Evolutionary conservation across 1,284 basidiomycete genomes (phyloP).

Genomic region (Cutaneotrichosporon cyanovorans): DNA sequence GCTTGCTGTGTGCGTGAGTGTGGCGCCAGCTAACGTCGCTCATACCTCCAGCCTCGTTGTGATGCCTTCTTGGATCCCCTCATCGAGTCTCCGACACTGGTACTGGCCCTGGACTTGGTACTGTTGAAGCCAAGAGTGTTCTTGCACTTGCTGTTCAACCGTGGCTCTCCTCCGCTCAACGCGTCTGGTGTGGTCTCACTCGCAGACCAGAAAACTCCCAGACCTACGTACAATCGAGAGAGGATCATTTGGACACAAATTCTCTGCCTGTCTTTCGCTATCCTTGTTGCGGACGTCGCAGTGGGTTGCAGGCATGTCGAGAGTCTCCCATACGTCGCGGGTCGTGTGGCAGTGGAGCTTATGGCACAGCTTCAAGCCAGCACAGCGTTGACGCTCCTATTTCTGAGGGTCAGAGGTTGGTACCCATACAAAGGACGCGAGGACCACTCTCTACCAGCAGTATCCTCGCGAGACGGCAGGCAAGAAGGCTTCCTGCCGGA

Average conservation of each 20-base stretch:
- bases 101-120: slow-evolving; percentile 73
- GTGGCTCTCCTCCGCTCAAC: slow-evolving; percentile 55
- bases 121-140: slow-evolving; percentile 80
- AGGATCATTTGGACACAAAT: slow-evolving; percentile 8
- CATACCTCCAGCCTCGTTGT: slow-evolving; percentile 52
- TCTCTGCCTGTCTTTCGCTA: slow-evolving; percentile 13
- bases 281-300: slow-evolving; percentile 25
- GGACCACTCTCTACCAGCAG: neutral
- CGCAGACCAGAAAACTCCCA: neutral
- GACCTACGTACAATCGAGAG: neutral
- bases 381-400: slow-evolving; percentile 18
- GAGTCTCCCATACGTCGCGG: neutral
- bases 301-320: slow-evolving; percentile 12
- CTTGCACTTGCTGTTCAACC: slow-evolving; percentile 81
- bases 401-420: slow-evolving; percentile 25
- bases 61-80: slow-evolving; percentile 75
- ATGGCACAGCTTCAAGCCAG: slow-evolving; percentile 32
- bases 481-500: slow-evolving; percentile 48
- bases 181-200: neutral
- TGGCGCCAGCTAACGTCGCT: neutral
- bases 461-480: slow-evolving; percentile 24
- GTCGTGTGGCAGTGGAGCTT: slow-evolving; percentile 20
- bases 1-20: slow-evolving; percentile 64
- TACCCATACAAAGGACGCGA: slow-evolving; percentile 8
- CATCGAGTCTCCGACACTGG: slow-evolving; percentile 74